phyloP scores from a whole-genome alignment of 2,329 filamentous ascomycete species.

The Aspergillus proliferans region DNA sequence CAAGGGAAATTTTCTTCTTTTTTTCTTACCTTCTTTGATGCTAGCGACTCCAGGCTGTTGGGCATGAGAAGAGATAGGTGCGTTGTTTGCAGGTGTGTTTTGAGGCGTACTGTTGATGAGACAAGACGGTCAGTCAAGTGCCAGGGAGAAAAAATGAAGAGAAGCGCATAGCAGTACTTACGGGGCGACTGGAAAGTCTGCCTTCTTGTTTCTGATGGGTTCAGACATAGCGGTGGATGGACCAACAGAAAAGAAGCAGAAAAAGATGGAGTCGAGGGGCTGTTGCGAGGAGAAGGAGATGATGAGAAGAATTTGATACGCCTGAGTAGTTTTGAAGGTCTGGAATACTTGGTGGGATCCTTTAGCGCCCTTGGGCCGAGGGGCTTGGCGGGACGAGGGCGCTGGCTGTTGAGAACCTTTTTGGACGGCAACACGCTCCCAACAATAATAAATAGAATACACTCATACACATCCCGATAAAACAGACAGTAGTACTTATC shows the following conservation, averaged over 20 bases:
- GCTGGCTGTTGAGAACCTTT: constrained; percentile 26
- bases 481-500: too few species aligned
- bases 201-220: constrained; percentile 62
- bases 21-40: constrained; percentile 84
- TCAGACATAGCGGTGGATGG: constrained; percentile 51
- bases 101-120: constrained; percentile 74
- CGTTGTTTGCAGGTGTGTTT: constrained; percentile 93
- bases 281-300: constrained; percentile 13
- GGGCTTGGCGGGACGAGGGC: constrained; percentile 34
- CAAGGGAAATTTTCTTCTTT: constrained; percentile 20
- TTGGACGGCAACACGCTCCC: constrained; percentile 21
- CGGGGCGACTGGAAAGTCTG: constrained; percentile 57
- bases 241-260: constrained; percentile 7
- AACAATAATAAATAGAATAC: constrained; percentile 17
- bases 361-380: constrained; percentile 38
- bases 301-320: constrained; percentile 34
- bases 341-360: constrained; percentile 36
- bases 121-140: constrained; percentile 6
- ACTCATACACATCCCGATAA: too few species aligned
- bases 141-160: constrained; percentile 5
- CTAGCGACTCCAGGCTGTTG: constrained; percentile 89
- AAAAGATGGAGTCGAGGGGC: constrained; percentile 14
- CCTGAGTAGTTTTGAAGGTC: constrained; percentile 26
- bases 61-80: constrained; percentile 94
- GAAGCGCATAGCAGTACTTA: constrained; percentile 41